phyloP scores from a whole-genome alignment of 495 filamentous ascomycete genomes.

The Darksidea phi region DNA sequence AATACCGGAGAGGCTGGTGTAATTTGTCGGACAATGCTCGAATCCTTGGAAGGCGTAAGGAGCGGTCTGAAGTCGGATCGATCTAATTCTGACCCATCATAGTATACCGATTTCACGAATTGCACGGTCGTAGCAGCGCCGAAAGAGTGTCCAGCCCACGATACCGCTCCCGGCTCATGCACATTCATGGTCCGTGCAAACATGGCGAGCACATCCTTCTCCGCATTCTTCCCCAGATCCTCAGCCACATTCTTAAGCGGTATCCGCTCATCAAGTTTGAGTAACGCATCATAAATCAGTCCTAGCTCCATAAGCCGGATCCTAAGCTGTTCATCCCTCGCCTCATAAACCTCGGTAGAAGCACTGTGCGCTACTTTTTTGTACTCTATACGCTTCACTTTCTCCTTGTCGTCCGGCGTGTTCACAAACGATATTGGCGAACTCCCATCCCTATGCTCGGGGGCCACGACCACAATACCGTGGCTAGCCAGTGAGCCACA shows the following conservation, averaged over 20 bases:
- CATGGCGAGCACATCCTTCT: constrained; percentile 46
- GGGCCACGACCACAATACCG: constrained; percentile 71
- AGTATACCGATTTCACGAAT: constrained; percentile 70
- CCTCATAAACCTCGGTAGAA: constrained; percentile 56
- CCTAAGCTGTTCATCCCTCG: constrained; percentile 63
- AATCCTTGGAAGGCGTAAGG: constrained; percentile 51
- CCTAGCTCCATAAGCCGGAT: constrained; percentile 73
- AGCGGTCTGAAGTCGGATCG: constrained; percentile 43
- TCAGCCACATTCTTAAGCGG: constrained; percentile 42
- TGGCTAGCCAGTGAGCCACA: constrained; percentile 69
- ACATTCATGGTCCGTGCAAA: constrained; percentile 61
- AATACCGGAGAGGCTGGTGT: constrained; percentile 59
- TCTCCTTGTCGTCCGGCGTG: constrained; percentile 34
- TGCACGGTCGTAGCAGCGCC: constrained; percentile 69
- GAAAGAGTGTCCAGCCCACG: constrained; percentile 73
- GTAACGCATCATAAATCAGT: constrained; percentile 59
- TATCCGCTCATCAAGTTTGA: constrained; percentile 58
- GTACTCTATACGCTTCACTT: constrained; percentile 46
- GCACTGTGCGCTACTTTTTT: constrained; percentile 53
- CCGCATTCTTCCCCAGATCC: constrained; percentile 44
- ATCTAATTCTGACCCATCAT: constrained; percentile 45
- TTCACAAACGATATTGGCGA: constrained; percentile 63
- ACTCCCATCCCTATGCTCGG: constrained; percentile 75
- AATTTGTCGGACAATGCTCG: constrained; percentile 58
- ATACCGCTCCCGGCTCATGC: constrained; percentile 64